A percentile compares a stretch with the other conserved stretches of the same genome.
Evolutionary conservation across 2,329 filamentous ascomycete species (phyloP).

Genomic region (Pezicula neosporulosa): DNA sequence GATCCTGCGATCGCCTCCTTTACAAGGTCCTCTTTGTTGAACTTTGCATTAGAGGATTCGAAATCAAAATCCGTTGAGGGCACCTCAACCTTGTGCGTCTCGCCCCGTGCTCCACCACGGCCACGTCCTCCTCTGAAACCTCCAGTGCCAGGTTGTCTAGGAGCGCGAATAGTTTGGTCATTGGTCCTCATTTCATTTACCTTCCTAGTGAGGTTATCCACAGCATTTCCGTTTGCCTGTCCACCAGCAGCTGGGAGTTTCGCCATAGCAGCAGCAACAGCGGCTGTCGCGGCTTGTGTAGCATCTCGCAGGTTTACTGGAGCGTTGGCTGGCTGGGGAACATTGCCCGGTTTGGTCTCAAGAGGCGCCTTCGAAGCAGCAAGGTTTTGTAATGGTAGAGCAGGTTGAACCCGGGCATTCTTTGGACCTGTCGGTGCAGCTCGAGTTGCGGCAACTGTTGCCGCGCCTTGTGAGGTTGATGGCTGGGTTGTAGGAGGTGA

Average conservation of each 20-base stretch:
- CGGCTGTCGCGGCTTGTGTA: slow-evolving; percentile 70
- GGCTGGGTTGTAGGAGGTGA: slow-evolving; percentile 40
- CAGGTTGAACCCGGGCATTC: slow-evolving; percentile 56
- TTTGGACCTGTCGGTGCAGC: slow-evolving; percentile 37
- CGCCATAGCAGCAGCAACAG: slow-evolving; percentile 78
- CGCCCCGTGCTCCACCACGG: slow-evolving; percentile 28
- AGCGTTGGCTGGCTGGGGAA: slow-evolving; percentile 17
- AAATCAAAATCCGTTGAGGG: slow-evolving; percentile 93
- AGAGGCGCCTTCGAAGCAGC: slow-evolving; percentile 36
- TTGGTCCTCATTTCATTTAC: slow-evolving; percentile 74
- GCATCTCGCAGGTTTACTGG: slow-evolving; percentile 56
- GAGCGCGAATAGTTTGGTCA: slow-evolving; percentile 47
- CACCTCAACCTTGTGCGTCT: slow-evolving; percentile 74
- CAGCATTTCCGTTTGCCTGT: slow-evolving; percentile 35
- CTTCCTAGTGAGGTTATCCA: slow-evolving; percentile 72
- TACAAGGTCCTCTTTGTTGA: slow-evolving; percentile 78
- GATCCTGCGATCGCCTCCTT: slow-evolving; percentile 88
- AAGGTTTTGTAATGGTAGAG: slow-evolving; percentile 57
- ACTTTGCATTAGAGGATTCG: slow-evolving; percentile 78
- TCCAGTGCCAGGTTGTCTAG: slow-evolving; percentile 41
- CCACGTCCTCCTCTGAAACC: slow-evolving; percentile 40
- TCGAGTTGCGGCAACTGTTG: slow-evolving; percentile 7
- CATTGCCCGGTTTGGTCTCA: slow-evolving; percentile 28
- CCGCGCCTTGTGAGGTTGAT: slow-evolving; percentile 10
- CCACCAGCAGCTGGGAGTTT: slow-evolving; percentile 47